Conservation (phyloP, 495 filamentous ascomycete species). For the Viridothelium virens region DNA sequence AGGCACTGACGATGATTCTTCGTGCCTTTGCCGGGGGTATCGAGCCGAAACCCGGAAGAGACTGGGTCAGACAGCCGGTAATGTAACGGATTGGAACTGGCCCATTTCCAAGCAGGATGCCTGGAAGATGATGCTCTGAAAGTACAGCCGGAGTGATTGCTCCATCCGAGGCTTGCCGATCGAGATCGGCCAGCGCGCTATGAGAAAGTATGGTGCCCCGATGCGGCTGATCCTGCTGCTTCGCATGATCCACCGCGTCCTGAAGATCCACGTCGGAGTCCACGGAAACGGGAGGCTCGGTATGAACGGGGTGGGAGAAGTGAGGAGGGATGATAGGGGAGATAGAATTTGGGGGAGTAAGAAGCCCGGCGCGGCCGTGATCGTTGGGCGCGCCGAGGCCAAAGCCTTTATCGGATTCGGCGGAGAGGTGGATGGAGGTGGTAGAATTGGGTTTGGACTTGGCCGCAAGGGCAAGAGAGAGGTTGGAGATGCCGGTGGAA, state of each 20-base stretch:
- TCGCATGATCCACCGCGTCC: constrained; percentile 52
- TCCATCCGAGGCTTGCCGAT: constrained; percentile 12
- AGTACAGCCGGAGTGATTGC: constrained; percentile 80
- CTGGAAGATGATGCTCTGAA: constrained; percentile 84
- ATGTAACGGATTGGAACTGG: constrained; percentile 90
- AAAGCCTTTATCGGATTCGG: not conserved
- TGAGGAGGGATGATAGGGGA: constrained; percentile 83
- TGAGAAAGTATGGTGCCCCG: not conserved
- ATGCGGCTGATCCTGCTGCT: constrained; percentile 38
- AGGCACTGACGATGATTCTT: constrained; percentile 73
- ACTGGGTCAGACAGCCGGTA: constrained; percentile 85
- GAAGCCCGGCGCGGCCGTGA: constrained; percentile 43
- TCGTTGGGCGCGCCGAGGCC: not conserved
- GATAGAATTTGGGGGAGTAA: constrained; percentile 93
- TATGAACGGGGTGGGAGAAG: constrained; percentile 50
- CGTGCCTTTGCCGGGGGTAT: constrained; percentile 90
- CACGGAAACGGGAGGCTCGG: constrained; percentile 33
- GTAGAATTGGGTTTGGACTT: not conserved
- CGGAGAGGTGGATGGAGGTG: not conserved
- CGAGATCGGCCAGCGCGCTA: constrained; percentile 6
- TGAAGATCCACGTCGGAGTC: constrained; percentile 85
- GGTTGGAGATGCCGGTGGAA: constrained; percentile 2
- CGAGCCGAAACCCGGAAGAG: constrained; percentile 83
- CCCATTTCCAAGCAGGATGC: constrained; percentile 80
- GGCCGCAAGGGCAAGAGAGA: constrained; percentile 1